Base-by-base conservation (phyloP, 1,139 yeast genomes). In the Candida sp. region DNA sequence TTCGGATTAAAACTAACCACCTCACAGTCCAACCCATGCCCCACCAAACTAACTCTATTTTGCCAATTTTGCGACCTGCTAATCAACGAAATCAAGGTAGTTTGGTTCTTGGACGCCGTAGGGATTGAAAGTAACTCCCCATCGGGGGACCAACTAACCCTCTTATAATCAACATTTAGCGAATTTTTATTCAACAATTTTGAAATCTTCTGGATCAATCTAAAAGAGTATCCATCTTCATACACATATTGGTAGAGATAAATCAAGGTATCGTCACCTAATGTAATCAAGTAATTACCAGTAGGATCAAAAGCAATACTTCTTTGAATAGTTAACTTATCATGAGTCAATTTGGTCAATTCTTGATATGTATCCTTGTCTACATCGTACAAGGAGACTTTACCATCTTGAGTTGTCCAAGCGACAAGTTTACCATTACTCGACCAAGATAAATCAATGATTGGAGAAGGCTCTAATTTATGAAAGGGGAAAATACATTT, bases 21-120 rank as follows among this genome's bases (percentile, higher is more conserved):
- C 48, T 77, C 79, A 46, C 87, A 82, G n/a, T 68, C 63, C 57
- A 78, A 66, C 25, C 77, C 76, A 42, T 84, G 86, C 22, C 88
- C 87, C 11, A 81, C 81, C 30, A 82, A 58, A 25, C 82, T 75
- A 30, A 75, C 60, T 5, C 66, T 64, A 40, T 74, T 66, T 30
- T 69, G 70, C 78, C 84, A 82, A 38, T 59, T 58, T 15, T 57
- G 55, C 2, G 72, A 57, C 25, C 68, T 55, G 4, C 77, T 63
- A 15, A 73, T 54, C 29, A 73, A 56, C 5, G 77, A 68, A 2
- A 74, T 63, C 34, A 73, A 55, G 3, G 73, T 62, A 3, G 75
- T 68, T 54, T 63, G 74, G 49, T 72, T 77, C 51, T 77, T 78
- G 40, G 70, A 65, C 8, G 83, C 80, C 21, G 79, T 76, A 0